A percentile compares a stretch with the other conserved stretches of the same genome.
These are phyloP conservation scores for Oryza nivara DNA, from an alignment of 176 grass and related monocot species.

Conservation along the genomic window DNA sequence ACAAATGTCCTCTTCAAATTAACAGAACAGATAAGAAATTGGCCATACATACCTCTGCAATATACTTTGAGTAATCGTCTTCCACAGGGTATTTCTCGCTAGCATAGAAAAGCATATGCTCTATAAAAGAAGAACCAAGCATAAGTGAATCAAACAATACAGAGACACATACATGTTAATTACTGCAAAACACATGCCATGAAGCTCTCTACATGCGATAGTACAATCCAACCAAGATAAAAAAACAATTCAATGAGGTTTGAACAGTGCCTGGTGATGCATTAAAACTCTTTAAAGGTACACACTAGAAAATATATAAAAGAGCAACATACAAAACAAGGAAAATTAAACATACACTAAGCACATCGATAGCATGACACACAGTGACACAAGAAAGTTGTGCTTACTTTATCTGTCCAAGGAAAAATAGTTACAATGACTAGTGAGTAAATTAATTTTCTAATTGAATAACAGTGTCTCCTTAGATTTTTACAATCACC, in stretches of 20 bases:
- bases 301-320: background rate
- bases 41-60: slow-evolving; percentile 68
- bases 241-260: slow-evolving; percentile 2
- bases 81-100: slow-evolving; percentile 96
- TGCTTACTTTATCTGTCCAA: background rate
- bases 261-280: background rate
- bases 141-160: slow-evolving; percentile 13
- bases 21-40: slow-evolving; percentile 15
- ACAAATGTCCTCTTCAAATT: slow-evolving; percentile 4
- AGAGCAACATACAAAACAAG: slow-evolving; percentile 13
- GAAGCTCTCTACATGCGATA: slow-evolving; percentile 2
- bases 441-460: background rate
- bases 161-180: slow-evolving; percentile 15
- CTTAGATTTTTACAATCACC: no score
- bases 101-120: slow-evolving; percentile 98
- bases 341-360: background rate
- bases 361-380: background rate
- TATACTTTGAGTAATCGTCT: slow-evolving; percentile 89
- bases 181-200: slow-evolving; percentile 23
- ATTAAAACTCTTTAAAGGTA: background rate
- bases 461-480: background rate
- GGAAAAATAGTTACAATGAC: background rate
- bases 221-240: slow-evolving; percentile 16
- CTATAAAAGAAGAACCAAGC: slow-evolving; percentile 50
- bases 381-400: background rate